Evolutionary conservation across 2,329 filamentous ascomycete species (phyloP).

Genomic region (Botrytis cinerea): DNA sequence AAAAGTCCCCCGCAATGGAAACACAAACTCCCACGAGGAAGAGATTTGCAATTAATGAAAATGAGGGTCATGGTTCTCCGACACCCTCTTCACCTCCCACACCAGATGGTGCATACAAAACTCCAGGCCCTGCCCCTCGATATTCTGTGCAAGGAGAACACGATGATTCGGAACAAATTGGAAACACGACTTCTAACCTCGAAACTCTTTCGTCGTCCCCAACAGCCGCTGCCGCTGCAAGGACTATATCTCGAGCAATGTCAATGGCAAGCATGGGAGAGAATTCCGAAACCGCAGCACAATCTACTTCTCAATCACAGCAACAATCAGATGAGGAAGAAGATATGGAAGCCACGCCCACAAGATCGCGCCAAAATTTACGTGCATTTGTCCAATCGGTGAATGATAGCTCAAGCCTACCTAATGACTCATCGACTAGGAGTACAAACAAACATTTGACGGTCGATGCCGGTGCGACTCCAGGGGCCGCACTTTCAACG

Average conservation of each 20-base stretch:
- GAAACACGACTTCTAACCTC: conserved; percentile 52
- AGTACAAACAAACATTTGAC: conserved; percentile 37
- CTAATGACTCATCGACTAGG: conserved; percentile 42
- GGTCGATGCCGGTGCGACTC: conserved; percentile 50
- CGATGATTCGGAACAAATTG: conserved; percentile 29
- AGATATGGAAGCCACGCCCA: conserved; percentile 35
- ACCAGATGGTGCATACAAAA: conserved; percentile 37
- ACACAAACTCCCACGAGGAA: not conserved
- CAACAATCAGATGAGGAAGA: conserved; percentile 33
- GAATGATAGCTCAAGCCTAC: conserved; percentile 35
- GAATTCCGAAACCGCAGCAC: conserved; percentile 25
- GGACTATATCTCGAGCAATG: conserved; percentile 54
- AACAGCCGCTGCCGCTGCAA: conserved; percentile 55
- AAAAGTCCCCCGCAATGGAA: conserved; percentile 15
- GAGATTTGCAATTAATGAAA: conserved; percentile 3
- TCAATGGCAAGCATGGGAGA: conserved; percentile 47
- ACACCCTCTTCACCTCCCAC: conserved; percentile 30
- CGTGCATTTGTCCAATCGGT: conserved; percentile 28
- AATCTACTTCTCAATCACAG: conserved; percentile 27
- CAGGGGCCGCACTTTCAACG: conserved; percentile 48
- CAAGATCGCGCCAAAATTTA: conserved; percentile 29
- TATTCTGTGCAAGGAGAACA: conserved; percentile 15
- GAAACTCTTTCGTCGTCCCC: conserved; percentile 59
- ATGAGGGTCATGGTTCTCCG: conserved; percentile 23
- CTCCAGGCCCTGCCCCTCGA: conserved; percentile 30